Evolutionary conservation across 1,139 yeast species (phyloP), one percentile per base, ranked within the genome.

Genomic region (Suhomyces chickasaworum): DNA sequence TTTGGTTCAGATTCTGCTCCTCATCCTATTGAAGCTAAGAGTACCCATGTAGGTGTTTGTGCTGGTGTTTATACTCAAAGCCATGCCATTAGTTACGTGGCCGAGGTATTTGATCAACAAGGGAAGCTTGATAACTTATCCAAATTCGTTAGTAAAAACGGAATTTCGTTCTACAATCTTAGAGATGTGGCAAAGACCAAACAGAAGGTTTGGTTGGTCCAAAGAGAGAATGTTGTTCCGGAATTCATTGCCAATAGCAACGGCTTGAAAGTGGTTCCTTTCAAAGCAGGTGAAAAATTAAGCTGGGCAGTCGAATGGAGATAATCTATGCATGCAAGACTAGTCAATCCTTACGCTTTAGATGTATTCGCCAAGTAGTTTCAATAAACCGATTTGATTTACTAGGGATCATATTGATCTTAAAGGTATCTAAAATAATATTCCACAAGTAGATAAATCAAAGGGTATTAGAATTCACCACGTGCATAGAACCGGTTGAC

Each of bases 1-100:
- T 91, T 91, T 61, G 99, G 99, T 4, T 88, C 97, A 2, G 99
- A 93, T 65, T 88, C 97, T 22, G 99, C 99, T 16, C 99, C 99
- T 31, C 99, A 93, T 65, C 96, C 97, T 12, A 63, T 88, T 27
- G 80, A 81, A 53, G 81, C 83, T 49, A 93, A 93, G 67, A 77
- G 89, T 36, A 84, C 80, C 52, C 91, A 84, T 55, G 71, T 75
- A 32, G 95, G 93, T 18, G 97, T 93, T 12, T 91, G 98, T 60
- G 99, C 99, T 13, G 99, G 99, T 56, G 97, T 93, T 13, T 93
- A 80, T 68, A 89, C 98, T 3, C 99, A 93, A 64, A 80, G 90
- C 20, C 82, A 81, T 58, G 96, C 87, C 2, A 69, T 93, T 29
- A 77, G 90, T 16, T 93, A 93, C 57, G 74, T 93, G 29, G 98